Percentiles rank a stretch among this genome's conserved stretches.
These are phyloP conservation scores for Cladorrhinum sp. DNA, from an alignment of 2,329 filamentous ascomycete species.

Conservation along the genomic window DNA sequence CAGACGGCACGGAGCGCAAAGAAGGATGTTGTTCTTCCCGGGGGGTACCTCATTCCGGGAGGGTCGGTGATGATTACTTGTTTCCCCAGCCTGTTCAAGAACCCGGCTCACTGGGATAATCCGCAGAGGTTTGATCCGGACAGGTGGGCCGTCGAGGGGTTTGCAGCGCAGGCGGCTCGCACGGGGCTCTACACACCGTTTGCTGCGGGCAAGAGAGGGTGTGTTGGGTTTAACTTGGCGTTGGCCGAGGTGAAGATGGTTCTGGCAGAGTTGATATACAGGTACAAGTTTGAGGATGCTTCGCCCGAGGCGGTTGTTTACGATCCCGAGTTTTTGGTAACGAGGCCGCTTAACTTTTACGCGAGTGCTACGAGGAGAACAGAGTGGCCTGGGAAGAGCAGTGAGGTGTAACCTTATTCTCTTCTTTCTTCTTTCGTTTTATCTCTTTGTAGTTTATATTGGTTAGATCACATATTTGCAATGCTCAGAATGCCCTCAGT, in stretches of 20 bases:
- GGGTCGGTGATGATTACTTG: not conserved
- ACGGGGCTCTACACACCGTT: slow-evolving; percentile 6
- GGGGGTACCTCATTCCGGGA: slow-evolving; percentile 2
- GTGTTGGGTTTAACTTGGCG: slow-evolving; percentile 2
- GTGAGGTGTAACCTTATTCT: not conserved
- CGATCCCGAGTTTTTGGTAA: slow-evolving; percentile 4
- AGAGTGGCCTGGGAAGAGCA: slow-evolving; percentile 1
- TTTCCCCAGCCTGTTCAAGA: not conserved
- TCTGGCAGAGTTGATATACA: slow-evolving; percentile 1
- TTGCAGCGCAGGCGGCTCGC: not conserved
- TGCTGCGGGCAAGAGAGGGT: not conserved
- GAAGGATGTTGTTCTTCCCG: slow-evolving; percentile 2
- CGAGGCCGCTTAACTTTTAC: slow-evolving; percentile 7
- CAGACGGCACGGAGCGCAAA: slow-evolving; percentile 1
- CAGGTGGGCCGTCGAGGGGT: not conserved
- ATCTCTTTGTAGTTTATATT: not conserved
- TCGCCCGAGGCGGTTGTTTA: slow-evolving; percentile 1
- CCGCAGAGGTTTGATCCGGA: slow-evolving; percentile 4
- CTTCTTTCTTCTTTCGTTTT: not conserved
- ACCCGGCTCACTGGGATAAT: slow-evolving; percentile 3
- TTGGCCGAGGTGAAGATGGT: slow-evolving; percentile 3
- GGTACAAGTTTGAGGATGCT: not conserved
- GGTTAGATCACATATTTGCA: too few species aligned
- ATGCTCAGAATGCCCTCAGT: too few species aligned
- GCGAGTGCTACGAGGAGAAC: not conserved